A percentile compares a stretch with the other conserved stretches of the same genome.
Conservation (phyloP, 441 rosid genomes). For the Brassica hybrid region DNA sequence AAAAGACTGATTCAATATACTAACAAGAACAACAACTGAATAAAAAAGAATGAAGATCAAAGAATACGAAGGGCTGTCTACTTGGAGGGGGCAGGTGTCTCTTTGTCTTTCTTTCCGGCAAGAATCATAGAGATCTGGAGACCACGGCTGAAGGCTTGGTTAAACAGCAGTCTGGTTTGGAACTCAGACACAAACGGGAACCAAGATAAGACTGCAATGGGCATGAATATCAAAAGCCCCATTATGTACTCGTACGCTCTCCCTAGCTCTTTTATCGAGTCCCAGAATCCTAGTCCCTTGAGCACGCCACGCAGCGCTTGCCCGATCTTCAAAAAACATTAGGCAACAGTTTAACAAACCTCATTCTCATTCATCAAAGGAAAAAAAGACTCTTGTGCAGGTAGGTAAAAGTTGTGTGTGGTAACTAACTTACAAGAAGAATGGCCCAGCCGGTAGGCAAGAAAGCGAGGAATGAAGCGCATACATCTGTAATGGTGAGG, state of each 20-base stretch:
- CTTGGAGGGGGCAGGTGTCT: constrained; percentile 34
- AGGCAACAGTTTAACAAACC: constrained; percentile 2
- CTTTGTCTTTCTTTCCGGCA: constrained; percentile 62
- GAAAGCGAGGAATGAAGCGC: constrained; percentile 84
- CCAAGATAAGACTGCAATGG: constrained; percentile 79
- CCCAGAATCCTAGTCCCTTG: constrained; percentile 70
- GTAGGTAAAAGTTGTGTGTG: too few relatives aligned
- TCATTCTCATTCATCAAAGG: background rate
- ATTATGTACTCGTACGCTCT: constrained; percentile 87
- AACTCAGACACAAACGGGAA: constrained; percentile 90
- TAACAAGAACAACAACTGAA: background rate
- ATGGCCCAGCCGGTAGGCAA: constrained; percentile 94
- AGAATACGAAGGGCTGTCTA: constrained; percentile 18
- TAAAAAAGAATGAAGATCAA: constrained; percentile 12
- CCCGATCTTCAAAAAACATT: constrained; percentile 59
- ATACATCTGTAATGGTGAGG: constrained; percentile 75
- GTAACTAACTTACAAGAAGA: constrained; percentile 70
- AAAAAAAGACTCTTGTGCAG: too few relatives aligned
- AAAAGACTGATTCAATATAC: background rate
- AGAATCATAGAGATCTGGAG: constrained; percentile 94
- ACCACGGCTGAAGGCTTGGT: constrained; percentile 95
- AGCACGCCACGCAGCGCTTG: constrained; percentile 72
- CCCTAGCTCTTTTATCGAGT: constrained; percentile 84
- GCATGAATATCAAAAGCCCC: constrained; percentile 78
- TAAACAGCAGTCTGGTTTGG: constrained; percentile 90